Base-by-base conservation (phyloP, 148 eudicot species). In the Polygonum aviculare region DNA sequence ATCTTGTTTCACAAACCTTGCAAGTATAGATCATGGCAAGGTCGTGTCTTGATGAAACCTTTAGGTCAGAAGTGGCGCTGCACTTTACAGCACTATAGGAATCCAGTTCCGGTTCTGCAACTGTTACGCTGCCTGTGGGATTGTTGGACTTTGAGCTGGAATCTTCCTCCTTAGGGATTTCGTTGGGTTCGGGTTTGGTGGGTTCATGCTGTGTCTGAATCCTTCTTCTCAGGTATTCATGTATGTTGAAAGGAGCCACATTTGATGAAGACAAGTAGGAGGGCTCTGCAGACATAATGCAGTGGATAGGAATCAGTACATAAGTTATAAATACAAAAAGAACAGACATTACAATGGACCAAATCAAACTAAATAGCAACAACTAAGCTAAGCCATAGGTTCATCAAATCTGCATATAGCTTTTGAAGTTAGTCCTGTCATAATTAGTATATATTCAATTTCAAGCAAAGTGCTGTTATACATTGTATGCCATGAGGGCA, bases 1-100 rank as follows among this genome's bases (percentile, higher is more conserved):
- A 86, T 79, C 98, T 86, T 12, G 93, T 88, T 11, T 94, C 92
- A 63, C 98, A 92, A 7, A 89, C 93, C 74, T 82, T 90, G 88
- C 97, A 94, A 14, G 98, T 94, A 75, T 85, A 94, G 55, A 92
- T 73, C 88, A 92, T 86, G 67, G 89, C 97, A 71, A 94, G 93
- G 80, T 94, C 93, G 33, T 94, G 97, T 48, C 92, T 83, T 44
- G 91, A 33, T 19, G 97, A 92, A 63, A 78, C 63, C 83, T 89
- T 92, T 76, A 94, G 81, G 77, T 83, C 81, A 44, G 93, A 83
- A 39, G 74, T 75, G 19, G 82, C 81, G 21, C 51, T 79, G 81
- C 60, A 62, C 16, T 73, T 77, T 38, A 77, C 78, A 35, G 80
- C 71, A 71, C 79, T 76, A 72, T 79, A 44, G 16, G 76, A 76